Evolutionary conservation across 192 early-diverging fungal species (phyloP).

Genomic region (Coemansia sp.): DNA sequence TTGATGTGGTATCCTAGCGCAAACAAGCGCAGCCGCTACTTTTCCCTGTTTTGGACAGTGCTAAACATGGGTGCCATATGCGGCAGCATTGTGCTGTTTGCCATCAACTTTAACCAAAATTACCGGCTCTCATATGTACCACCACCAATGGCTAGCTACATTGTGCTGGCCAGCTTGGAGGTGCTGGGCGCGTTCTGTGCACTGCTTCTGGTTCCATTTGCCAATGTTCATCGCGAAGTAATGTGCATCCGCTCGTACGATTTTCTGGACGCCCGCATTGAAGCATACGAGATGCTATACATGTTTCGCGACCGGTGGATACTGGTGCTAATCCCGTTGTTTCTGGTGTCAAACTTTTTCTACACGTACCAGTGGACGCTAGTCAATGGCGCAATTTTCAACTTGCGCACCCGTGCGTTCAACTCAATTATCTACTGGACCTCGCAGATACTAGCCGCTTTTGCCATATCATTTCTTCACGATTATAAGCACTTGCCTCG

Average conservation of each 20-base stretch:
- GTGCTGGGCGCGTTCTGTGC: conserved; percentile 57
- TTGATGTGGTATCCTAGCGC: conserved; percentile 79
- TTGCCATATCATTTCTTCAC: conserved; percentile 53
- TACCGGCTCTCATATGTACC: neutral
- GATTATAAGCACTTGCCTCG: conserved; percentile 15
- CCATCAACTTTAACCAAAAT: conserved; percentile 48
- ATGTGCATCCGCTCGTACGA: conserved; percentile 55
- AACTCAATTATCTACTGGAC: conserved; percentile 77
- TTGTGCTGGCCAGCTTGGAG: conserved; percentile 69
- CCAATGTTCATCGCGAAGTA: conserved; percentile 57
- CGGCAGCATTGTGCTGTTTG: conserved; percentile 65
- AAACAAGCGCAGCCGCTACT: conserved; percentile 68
- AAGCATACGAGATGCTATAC: conserved; percentile 52
- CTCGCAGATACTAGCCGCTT: conserved; percentile 68
- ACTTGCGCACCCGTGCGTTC: conserved; percentile 62
- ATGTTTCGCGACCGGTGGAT: conserved; percentile 64
- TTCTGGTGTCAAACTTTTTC: conserved; percentile 71
- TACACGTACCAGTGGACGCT: conserved; percentile 69
- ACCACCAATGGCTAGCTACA: conserved; percentile 65
- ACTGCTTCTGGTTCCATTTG: conserved; percentile 55
- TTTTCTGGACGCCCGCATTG: conserved; percentile 53
- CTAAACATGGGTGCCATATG: conserved; percentile 74
- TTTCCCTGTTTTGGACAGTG: conserved; percentile 78
- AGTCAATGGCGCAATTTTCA: conserved; percentile 65
- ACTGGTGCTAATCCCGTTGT: conserved; percentile 66